Base-by-base conservation (phyloP, 208 protist species). In the Leptomonas pyrrhocoris region DNA sequence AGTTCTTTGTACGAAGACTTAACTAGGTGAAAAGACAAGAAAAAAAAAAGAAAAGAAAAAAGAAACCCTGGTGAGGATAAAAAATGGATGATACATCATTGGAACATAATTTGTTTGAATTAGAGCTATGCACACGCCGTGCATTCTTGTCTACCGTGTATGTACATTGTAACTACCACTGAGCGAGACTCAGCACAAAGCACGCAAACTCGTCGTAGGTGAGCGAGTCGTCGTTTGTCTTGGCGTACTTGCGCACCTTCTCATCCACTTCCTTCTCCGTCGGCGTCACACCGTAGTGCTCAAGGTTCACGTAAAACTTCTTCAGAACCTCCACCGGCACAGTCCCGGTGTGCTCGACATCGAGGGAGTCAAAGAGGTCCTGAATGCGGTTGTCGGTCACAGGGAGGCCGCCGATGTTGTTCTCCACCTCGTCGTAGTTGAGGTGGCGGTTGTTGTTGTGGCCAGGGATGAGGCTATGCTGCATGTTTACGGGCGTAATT, bases 381-480 rank as follows among this genome's bases (percentile, higher is more conserved):
- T 93, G 89, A 48, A 97, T 89, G 64, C 87, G 86, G 76, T 86
- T 88, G 64, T 96, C 91, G 9, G 91, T 97, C 45, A 97, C 91
- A 2, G 93, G 88, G 6, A 97, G 88, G 9, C 93, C 91, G 38
- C 89, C 91, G 70, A 97, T 96, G 81, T 97, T 97, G 79, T 96
- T 95, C 66, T 97, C 93, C 21, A 97, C 64, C 75, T 97, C 90
- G 19, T 96, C 91, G 63, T 73, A 68, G 21, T 79, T 69, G 38
- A 97, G 87, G 77, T 96, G 93, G 51, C 93, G 90, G 79, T 95
- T 95, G 86, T 95, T 97, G 84, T 97, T 97, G 83, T 97, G 93
- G 34, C 90, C 90, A 25, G 87, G 55, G 77, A 96, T 90, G 30
- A 92, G 59, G 74, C 83, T 92, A 49, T 73, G 77, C 77, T 93